Conservation (phyloP, 371 early-diverging fungal species). For the Apophysomyces variabilis region DNA sequence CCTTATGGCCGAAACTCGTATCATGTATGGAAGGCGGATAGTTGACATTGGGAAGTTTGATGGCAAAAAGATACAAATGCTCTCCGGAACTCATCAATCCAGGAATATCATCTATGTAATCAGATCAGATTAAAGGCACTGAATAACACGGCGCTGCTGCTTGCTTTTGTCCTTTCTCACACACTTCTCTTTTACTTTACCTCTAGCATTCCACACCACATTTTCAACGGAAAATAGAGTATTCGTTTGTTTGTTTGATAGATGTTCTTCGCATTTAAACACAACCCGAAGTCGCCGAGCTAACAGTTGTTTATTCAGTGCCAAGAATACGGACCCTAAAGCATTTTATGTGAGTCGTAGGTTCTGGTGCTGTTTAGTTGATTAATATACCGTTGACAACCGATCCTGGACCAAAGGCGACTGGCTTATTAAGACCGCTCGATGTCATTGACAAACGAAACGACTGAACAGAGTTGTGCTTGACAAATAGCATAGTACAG, state of each 20-base stretch:
- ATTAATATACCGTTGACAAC: conserved; percentile 38
- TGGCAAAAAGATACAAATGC: conserved; percentile 51
- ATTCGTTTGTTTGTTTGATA: conserved; percentile 12
- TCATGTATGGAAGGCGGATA: conserved; percentile 49
- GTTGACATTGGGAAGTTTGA: conserved; percentile 44
- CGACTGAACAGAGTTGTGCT: conserved; percentile 26
- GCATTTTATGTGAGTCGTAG: too few relatives aligned
- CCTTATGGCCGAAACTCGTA: conserved; percentile 34
- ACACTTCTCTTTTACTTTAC: neutral
- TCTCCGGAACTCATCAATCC: conserved; percentile 29
- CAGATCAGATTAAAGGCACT: neutral
- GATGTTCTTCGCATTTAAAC: conserved; percentile 32
- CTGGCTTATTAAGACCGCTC: conserved; percentile 33
- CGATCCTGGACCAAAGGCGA: conserved; percentile 52
- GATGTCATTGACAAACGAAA: conserved; percentile 34
- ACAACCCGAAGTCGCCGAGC: conserved; percentile 28
- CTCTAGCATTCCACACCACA: conserved; percentile 17
- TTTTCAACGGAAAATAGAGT: conserved; percentile 21
- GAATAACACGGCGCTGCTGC: too few relatives aligned
- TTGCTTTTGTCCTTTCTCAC: neutral
- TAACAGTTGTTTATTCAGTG: conserved; percentile 23
- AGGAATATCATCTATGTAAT: conserved; percentile 6
- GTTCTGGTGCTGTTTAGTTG: neutral
- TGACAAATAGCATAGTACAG: conserved; percentile 26
- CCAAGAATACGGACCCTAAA: conserved; percentile 31